Evolutionary conservation across 2,329 filamentous ascomycete species (phyloP).

Genomic region (Elsinoe australis): DNA sequence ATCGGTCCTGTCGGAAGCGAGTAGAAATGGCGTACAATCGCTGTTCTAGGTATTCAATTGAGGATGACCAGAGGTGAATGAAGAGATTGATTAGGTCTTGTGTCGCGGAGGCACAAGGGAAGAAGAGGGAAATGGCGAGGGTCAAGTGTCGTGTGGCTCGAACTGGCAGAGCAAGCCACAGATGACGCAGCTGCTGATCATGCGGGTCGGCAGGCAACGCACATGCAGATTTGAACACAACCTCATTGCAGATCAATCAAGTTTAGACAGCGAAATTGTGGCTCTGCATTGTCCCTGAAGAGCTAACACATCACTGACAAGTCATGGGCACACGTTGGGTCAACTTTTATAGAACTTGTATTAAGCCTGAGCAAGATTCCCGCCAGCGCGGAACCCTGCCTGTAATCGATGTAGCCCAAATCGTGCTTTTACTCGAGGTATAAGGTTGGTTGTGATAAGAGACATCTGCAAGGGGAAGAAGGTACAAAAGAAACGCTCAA

Average conservation of each 20-base stretch:
- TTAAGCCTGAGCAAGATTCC: conserved; percentile 11
- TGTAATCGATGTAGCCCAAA: conserved; percentile 17
- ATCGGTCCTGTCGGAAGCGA: too few species aligned
- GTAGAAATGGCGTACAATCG: conserved; percentile 5
- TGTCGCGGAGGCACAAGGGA: not conserved
- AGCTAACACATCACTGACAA: not conserved
- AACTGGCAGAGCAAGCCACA: conserved; percentile 5
- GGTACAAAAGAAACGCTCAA: conserved; percentile 24
- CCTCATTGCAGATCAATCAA: not conserved
- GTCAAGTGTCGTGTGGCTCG: conserved; percentile 9
- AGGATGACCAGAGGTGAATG: not conserved
- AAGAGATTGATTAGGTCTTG: not conserved
- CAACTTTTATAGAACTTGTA: conserved; percentile 5
- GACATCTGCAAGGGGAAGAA: conserved; percentile 14
- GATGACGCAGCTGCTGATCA: conserved; percentile 15
- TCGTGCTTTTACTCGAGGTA: conserved; percentile 20
- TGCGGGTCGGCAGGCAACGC: not conserved
- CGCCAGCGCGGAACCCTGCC: conserved; percentile 15
- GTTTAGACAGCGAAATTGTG: too few species aligned
- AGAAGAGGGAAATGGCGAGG: conserved; percentile 12
- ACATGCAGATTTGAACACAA: not conserved
- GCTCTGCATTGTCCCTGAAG: not conserved
- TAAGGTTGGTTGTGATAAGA: conserved; percentile 13
- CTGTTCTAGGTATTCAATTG: not conserved
- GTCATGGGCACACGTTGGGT: not conserved